A percentile compares a stretch with the other conserved stretches of the same genome.
phyloP scores from a whole-genome alignment of 805 yeast genomes.

The Candida maesae region DNA sequence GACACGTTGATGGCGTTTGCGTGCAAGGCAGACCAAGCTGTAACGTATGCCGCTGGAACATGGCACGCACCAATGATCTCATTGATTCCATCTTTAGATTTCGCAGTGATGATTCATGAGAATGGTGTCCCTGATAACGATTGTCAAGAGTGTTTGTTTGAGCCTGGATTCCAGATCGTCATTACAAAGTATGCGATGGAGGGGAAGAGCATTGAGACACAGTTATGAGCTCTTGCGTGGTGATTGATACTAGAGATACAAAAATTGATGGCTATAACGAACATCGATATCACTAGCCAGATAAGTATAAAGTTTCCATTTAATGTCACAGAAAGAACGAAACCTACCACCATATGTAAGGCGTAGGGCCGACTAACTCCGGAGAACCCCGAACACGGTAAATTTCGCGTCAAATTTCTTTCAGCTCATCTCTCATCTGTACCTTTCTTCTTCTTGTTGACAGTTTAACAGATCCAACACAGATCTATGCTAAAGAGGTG shows the following conservation, averaged over 20 bases:
- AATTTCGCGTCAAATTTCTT: too few species aligned
- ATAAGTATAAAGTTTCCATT: too few species aligned
- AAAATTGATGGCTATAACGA: too few species aligned
- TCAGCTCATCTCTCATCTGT: too few species aligned
- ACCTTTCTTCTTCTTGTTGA: too few species aligned
- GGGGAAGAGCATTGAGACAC: constrained; percentile 2
- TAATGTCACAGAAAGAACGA: too few species aligned
- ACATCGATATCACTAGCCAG: too few species aligned
- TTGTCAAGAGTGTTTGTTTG: constrained; percentile 73
- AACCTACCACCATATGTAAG: too few species aligned
- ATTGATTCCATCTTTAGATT: constrained; percentile 63
- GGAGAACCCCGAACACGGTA: too few species aligned
- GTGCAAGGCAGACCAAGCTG: constrained; percentile 81
- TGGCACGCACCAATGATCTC: constrained; percentile 99
- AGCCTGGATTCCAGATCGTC: constrained; percentile 47
- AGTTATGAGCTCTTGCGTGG: neutral
- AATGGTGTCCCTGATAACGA: constrained; percentile 77
- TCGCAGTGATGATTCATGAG: constrained; percentile 86
- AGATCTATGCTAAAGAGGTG: neutral
- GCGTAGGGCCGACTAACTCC: too few species aligned
- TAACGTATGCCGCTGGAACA: constrained; percentile 75
- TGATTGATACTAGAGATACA: too few species aligned
- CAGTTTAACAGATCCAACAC: too few species aligned
- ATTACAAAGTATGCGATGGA: constrained; percentile 10
- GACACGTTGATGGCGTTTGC: constrained; percentile 59